A percentile compares a stretch with the other conserved stretches of the same genome.
These are phyloP conservation scores for Phytophthora idaei DNA, from an alignment of 352 stramenopile species.

Conservation along the genomic window DNA sequence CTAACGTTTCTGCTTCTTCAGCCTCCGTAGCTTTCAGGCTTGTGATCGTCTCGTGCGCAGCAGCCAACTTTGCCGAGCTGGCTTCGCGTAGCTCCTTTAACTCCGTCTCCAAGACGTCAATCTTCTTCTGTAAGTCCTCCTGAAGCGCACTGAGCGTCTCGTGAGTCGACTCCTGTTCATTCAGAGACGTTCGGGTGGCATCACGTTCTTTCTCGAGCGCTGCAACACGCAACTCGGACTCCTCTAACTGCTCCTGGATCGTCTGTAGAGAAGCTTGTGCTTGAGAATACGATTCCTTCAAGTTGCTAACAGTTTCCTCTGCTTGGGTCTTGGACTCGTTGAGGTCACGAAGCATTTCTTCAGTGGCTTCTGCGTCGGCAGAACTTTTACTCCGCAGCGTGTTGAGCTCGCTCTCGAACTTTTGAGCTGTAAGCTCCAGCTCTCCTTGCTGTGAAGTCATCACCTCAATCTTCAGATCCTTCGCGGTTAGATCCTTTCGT, in stretches of 20 bases:
- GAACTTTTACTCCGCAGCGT: constrained; percentile 28
- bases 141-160: constrained; percentile 36
- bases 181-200: constrained; percentile 32
- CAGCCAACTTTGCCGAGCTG: constrained; percentile 25
- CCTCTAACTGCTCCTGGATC: constrained; percentile 22
- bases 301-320: constrained; percentile 18
- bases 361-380: constrained; percentile 19
- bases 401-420: constrained; percentile 34
- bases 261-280: constrained; percentile 21
- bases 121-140: constrained; percentile 38
- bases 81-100: constrained; percentile 26
- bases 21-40: constrained; percentile 17
- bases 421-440: constrained; percentile 29
- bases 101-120: constrained; percentile 27
- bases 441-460: constrained; percentile 41
- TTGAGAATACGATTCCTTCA: constrained; percentile 24
- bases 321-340: constrained; percentile 28
- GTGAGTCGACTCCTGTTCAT: constrained; percentile 38
- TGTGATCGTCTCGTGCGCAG: constrained; percentile 32
- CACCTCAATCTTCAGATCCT: constrained; percentile 46
- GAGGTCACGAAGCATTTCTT: constrained; percentile 31
- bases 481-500: constrained; percentile 34
- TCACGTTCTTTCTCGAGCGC: constrained; percentile 39
- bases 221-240: constrained; percentile 29
- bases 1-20: constrained; percentile 22